Evolutionary conservation across 2,329 filamentous ascomycete genomes (phyloP), one percentile per base, ranked within the genome.

Genomic region (Capronia coronata): DNA sequence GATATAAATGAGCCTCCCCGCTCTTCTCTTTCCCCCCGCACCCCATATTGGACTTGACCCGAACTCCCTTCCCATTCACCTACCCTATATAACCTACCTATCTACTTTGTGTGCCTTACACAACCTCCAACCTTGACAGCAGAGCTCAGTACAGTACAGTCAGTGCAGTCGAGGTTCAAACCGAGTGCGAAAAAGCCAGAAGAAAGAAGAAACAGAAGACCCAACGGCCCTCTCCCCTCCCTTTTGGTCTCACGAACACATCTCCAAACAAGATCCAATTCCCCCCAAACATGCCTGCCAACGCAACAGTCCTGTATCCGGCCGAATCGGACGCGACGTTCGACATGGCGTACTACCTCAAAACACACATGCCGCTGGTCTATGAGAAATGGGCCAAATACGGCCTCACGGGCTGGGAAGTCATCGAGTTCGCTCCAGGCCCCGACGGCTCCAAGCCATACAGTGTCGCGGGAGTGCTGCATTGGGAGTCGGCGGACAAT

Each of bases 301-400:
- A 41, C 48, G 37, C 42, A 13, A 51, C 46, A 3, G 55, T 59
- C 21, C 39, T 71, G 35, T 77, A 76, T 60, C 71, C 72, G 2
- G 61, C 64, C 41, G 68, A 63, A n/a, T 59, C 62, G 30, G 64
- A 63, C 52, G 49, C 59, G n/a, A 68, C 55, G 9, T 77, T 76
- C 64, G 62, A 77, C 63, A 63, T 74, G 56, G 65, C 73, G 27
- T 77, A 76, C 67, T 77, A 75, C 59, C 59, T 75, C 30, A 47
- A 58, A 2, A 67, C 54, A 16, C 74, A 77, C 65, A 72, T 77
- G 68, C 67, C 69, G 1, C 61, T 76, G 2, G 69, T 70, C 13
- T 51, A 60, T 22, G 63, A 67, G 41, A 52, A 57, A 21, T 76
- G 73, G 72, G 53, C 46, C 1, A 51, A 59, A 1, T 57, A 63